These are phyloP conservation scores for Elaeis oleifera DNA, from an alignment of 202 grass and related monocot genomes.

Conservation along the genomic window DNA sequence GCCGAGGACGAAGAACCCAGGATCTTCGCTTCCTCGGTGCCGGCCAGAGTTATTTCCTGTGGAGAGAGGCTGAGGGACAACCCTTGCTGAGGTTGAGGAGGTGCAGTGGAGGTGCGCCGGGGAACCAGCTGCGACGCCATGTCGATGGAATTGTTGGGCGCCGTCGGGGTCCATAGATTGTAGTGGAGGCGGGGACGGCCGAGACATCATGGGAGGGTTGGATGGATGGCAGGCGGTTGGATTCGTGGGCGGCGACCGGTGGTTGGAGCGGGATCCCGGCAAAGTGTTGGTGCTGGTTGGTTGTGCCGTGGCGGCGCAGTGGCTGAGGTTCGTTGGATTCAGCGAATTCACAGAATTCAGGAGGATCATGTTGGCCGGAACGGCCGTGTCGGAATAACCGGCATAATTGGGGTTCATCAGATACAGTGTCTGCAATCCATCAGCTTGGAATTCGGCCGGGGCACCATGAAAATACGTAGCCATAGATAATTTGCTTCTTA, in stretches of 20 bases:
- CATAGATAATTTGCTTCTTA: conserved; percentile 27
- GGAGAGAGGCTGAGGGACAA: conserved; percentile 82
- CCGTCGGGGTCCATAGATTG: conserved; percentile 43
- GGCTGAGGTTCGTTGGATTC: conserved; percentile 44
- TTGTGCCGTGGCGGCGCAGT: conserved; percentile 15
- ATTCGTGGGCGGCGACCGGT: conserved; percentile 12
- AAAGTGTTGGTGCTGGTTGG: conserved; percentile 50
- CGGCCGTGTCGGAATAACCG: conserved; percentile 38
- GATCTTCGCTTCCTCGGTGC: conserved; percentile 22
- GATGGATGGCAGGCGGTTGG: conserved; percentile 13
- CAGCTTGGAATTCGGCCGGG: conserved; percentile 63
- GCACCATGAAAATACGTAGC: conserved; percentile 68
- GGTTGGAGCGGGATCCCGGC: conserved; percentile 72
- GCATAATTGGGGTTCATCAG: conserved; percentile 87
- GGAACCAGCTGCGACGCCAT: conserved; percentile 11
- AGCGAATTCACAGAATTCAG: conserved; percentile 71
- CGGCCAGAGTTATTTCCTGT: conserved; percentile 41
- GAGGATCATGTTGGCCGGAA: conserved; percentile 80
- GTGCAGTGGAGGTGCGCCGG: conserved; percentile 8
- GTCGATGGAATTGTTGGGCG: conserved; percentile 18
- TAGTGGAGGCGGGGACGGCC: conserved; percentile 32
- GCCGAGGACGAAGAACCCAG: conserved; percentile 1
- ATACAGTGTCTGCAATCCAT: conserved; percentile 86
- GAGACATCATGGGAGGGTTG: conserved; percentile 13
- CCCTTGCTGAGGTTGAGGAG: conserved; percentile 26